phyloP scores from a whole-genome alignment of 108 stramenopile genomes.

The Conticribra weissflogii region DNA sequence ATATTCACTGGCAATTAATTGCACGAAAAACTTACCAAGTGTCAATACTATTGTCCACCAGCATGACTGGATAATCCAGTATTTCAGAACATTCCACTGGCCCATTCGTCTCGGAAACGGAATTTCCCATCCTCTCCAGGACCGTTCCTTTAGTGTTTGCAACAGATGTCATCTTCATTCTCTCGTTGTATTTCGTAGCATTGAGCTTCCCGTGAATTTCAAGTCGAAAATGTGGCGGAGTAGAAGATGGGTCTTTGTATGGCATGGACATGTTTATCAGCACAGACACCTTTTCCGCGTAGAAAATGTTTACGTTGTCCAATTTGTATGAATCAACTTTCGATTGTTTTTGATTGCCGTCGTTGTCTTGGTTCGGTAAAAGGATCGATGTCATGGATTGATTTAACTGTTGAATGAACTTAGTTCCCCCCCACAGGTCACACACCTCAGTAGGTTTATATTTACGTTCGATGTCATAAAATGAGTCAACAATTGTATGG shows the following conservation, averaged over 20 bases:
- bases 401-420: not conserved
- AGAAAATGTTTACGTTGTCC: not conserved
- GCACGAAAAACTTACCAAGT: not conserved
- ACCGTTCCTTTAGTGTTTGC: not conserved
- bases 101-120: not conserved
- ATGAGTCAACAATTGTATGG: not conserved
- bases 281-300: slow-evolving; percentile 1
- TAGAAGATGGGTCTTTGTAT: not conserved
- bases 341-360: not conserved
- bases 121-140: not conserved
- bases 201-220: not conserved
- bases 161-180: not conserved
- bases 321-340: not conserved
- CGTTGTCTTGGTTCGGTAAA: not conserved
- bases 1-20: too few relatives aligned
- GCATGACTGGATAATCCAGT: slow-evolving; percentile 15
- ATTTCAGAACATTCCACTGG: not conserved
- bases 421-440: not conserved
- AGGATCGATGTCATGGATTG: not conserved
- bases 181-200: not conserved
- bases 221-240: not conserved
- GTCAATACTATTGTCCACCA: slow-evolving; percentile 8
- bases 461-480: slow-evolving; percentile 1
- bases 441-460: not conserved
- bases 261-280: slow-evolving; percentile 2